Conservation (phyloP, 345 rosid species). For the Triadica sebifera region DNA sequence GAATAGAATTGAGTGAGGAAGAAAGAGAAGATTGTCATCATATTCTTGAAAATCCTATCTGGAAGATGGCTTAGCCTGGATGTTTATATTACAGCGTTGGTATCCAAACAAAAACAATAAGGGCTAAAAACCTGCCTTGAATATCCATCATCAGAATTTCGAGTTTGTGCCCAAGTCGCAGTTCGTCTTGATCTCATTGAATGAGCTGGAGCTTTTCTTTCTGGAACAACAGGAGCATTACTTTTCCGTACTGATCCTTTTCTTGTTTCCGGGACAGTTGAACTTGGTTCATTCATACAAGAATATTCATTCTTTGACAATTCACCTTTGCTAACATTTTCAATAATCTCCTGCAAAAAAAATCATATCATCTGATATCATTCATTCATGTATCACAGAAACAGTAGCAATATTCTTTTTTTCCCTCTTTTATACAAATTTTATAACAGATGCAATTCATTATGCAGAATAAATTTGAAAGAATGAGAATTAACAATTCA, state of each 20-base stretch:
- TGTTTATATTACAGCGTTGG: too few species aligned
- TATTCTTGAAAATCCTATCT: neutral
- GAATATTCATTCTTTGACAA: conserved; percentile 65
- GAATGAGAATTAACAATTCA: neutral
- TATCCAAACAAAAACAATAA: neutral
- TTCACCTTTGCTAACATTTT: conserved; percentile 63
- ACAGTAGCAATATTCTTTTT: neutral
- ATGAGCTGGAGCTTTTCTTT: conserved; percentile 64
- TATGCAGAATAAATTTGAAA: neutral
- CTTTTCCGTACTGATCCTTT: conserved; percentile 41
- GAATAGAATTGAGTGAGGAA: neutral
- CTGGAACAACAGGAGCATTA: conserved; percentile 41
- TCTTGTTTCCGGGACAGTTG: conserved; percentile 29
- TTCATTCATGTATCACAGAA: neutral
- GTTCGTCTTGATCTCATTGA: conserved; percentile 90
- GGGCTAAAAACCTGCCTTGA: conserved; percentile 48
- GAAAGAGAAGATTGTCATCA: neutral
- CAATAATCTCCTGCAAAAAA: conserved; percentile 63
- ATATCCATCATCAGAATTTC: conserved; percentile 73
- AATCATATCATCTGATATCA: conserved; percentile 8
- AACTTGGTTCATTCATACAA: conserved; percentile 46
- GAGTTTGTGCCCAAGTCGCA: conserved; percentile 71
- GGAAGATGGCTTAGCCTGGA: neutral
- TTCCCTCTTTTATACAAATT: neutral
- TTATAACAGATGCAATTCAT: neutral